Conservation (phyloP, 2,329 filamentous ascomycete genomes). For the Aureobasidium namibiae region DNA sequence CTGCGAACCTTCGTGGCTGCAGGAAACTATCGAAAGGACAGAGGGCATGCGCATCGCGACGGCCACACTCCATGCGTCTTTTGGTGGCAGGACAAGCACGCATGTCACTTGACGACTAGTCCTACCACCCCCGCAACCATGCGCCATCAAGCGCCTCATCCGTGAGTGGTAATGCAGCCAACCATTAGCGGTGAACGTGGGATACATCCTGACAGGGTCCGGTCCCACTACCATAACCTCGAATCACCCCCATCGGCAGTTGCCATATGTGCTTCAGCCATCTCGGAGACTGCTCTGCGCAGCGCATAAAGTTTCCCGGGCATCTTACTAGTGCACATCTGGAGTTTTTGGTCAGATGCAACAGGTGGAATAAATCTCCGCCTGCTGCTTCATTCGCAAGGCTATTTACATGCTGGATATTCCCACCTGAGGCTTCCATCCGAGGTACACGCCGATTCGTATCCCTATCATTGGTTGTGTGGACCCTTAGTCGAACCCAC, state of each 20-base stretch:
- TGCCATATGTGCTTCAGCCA: constrained; percentile 10
- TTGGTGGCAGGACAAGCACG: constrained; percentile 10
- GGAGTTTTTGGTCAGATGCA: not conserved
- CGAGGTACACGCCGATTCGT: constrained; percentile 11
- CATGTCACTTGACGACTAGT: constrained; percentile 14
- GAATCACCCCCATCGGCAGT: constrained; percentile 5
- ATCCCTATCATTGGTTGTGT: constrained; percentile 12
- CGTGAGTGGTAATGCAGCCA: constrained; percentile 14
- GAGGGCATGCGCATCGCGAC: not conserved
- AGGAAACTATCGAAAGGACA: constrained; percentile 13
- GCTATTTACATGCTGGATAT: constrained; percentile 12
- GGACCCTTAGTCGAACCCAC: constrained; percentile 12
- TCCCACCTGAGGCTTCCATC: constrained; percentile 6
- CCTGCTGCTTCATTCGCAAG: not conserved
- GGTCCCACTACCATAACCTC: constrained; percentile 10
- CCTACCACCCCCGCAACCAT: constrained; percentile 14
- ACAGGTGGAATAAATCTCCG: constrained; percentile 14
- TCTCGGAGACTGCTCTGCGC: constrained; percentile 8
- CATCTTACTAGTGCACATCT: constrained; percentile 10
- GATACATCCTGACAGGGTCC: constrained; percentile 13
- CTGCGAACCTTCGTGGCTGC: constrained; percentile 14
- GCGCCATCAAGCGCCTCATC: constrained; percentile 13
- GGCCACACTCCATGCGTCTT: not conserved
- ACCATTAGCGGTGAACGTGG: constrained; percentile 14
- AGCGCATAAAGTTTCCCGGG: constrained; percentile 9